These are phyloP conservation scores for Tetraselmis chui DNA, from an alignment of 139 green algal species.

Conservation along the genomic window DNA sequence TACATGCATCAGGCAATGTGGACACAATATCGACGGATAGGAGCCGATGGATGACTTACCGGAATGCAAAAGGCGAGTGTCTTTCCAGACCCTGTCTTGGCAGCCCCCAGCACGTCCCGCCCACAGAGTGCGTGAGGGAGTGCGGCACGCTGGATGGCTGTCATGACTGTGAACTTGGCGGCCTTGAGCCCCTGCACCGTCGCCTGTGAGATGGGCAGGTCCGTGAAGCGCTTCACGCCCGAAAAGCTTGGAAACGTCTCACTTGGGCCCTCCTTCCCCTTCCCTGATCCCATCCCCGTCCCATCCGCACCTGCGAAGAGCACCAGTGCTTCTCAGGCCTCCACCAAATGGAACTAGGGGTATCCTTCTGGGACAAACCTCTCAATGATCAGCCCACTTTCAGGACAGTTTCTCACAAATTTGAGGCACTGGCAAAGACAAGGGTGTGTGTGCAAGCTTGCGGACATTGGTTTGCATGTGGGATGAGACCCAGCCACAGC, in stretches of 20 bases:
- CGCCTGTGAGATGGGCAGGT: conserved; percentile 46
- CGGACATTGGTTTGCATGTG: too few species aligned
- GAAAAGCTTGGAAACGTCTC: not conserved
- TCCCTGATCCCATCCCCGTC: not conserved
- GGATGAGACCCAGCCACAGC: too few species aligned
- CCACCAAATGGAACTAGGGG: too few species aligned
- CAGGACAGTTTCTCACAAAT: too few species aligned
- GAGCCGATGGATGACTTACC: conserved; percentile 43
- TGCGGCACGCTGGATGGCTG: conserved; percentile 87
- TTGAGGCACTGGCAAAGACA: too few species aligned
- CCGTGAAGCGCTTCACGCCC: conserved; percentile 27
- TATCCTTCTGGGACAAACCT: too few species aligned
- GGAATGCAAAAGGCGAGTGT: conserved; percentile 93
- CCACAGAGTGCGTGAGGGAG: conserved; percentile 87
- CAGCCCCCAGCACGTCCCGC: conserved; percentile 89
- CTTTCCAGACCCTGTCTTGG: conserved; percentile 97
- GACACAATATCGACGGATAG: too few species aligned
- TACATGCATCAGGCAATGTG: too few species aligned
- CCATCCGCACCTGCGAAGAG: not conserved
- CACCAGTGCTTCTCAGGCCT: too few species aligned
- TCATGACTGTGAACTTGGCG: conserved; percentile 60
- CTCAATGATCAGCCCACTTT: too few species aligned
- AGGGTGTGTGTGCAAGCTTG: too few species aligned
- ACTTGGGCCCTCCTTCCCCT: not conserved
- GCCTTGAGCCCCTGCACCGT: conserved; percentile 52